Conservation (phyloP, 352 stramenopile genomes). For the Phytophthora quininea region DNA sequence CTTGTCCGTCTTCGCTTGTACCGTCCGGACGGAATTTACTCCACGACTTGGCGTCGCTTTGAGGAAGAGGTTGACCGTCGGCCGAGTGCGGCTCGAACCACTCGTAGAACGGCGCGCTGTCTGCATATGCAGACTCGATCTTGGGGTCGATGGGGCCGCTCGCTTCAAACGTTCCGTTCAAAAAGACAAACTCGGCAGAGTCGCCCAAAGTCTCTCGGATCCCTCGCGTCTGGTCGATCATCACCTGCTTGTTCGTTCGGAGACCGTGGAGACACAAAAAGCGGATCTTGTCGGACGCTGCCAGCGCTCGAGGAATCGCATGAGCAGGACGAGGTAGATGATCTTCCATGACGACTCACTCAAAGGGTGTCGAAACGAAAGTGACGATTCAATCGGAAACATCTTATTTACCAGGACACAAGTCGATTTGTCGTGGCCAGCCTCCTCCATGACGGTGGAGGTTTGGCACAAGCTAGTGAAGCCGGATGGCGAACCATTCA, state of each 20-base stretch:
- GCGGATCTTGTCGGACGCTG: conserved; percentile 35
- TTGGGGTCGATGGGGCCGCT: conserved; percentile 34
- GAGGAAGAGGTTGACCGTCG: conserved; percentile 26
- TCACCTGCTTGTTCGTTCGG: conserved; percentile 55
- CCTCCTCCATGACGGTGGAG: no score
- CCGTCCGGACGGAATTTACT: conserved; percentile 23
- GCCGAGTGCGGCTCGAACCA: conserved; percentile 44
- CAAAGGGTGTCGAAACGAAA: no score
- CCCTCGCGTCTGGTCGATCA: conserved; percentile 48
- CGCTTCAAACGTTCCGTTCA: conserved; percentile 51
- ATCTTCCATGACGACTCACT: neutral
- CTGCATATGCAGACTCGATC: conserved; percentile 39
- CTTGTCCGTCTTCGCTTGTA: conserved; percentile 25
- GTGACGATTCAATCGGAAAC: no score
- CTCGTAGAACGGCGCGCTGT: conserved; percentile 47
- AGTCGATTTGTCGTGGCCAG: no score
- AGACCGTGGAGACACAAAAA: conserved; percentile 60
- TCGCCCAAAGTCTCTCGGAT: conserved; percentile 39
- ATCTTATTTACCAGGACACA: no score
- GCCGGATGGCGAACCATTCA: no score
- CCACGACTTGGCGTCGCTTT: conserved; percentile 39
- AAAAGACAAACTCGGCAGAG: conserved; percentile 46
- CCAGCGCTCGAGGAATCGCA: conserved; percentile 9
- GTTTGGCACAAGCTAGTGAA: no score
- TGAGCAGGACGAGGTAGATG: conserved; percentile 22